Evolutionary conservation across 352 stramenopile species (phyloP), one percentile per base, ranked within the genome.

Genomic region (Pythium utonaiense): DNA sequence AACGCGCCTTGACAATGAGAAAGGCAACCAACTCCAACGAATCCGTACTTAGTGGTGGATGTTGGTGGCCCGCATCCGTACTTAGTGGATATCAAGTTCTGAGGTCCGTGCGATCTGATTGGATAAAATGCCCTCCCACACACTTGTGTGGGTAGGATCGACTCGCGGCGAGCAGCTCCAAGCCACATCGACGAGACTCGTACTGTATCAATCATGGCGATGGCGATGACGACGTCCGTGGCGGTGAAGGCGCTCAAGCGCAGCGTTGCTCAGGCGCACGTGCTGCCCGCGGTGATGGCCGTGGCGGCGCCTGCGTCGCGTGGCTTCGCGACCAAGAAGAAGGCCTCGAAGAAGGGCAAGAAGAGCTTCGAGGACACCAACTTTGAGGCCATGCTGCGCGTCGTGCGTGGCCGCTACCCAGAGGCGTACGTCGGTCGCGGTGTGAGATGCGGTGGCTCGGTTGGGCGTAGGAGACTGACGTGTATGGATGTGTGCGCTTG

Each of bases 331-430:
- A 64, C 72, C 38, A 89, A 83, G 66, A 74, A 82, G 36, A 77
- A 79, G 64, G 52, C 48, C 47, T 74, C 74, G 40, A 80, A 83
- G 64, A 80, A 78, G 62, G 53, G 66, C 33, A 90, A 86, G 62
- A 86, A 83, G 66, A 62, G 60, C 53, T 60, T 57, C 31, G 70
- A 74, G 48, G 83, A 91, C 60, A 53, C 64, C 61, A 91, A 94
- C 74, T 94, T 92, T 62, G 84, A 94, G 68, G 74, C 89, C 64
- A 91, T 92, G 82, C 69, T 94, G 66, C 82, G 84, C 60, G 78
- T 80, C 28, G 77, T 92, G 56, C 88, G 88, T 64, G 84, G 84
- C 48, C 78, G 81, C 41, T 90, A 91, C 67, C 78, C 78, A 42
- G 79, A 89, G 9, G 70, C 75, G 81, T 91, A 80, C 66, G 80